Evolutionary conservation across 257 asterid species (phyloP).

Genomic region (Parsonsia alboflavescens): DNA sequence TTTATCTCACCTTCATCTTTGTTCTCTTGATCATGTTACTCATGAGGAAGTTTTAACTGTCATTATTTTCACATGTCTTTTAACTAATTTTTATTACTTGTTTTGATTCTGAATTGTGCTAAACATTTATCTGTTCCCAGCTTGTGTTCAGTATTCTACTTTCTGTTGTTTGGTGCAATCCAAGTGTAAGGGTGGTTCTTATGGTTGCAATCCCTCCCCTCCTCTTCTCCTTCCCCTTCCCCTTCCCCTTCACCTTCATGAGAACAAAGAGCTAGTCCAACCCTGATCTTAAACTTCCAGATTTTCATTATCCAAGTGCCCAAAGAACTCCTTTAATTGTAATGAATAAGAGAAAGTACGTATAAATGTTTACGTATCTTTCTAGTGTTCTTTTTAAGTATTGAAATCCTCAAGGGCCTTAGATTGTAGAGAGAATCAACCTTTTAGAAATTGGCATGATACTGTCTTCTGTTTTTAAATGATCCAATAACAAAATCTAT

Average conservation of each 20-base stretch:
- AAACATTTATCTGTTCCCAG: background rate
- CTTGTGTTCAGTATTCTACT: background rate
- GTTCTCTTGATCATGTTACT: conserved; percentile 11
- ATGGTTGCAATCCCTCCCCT: background rate
- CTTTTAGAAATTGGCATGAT: background rate
- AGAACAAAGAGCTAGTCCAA: background rate
- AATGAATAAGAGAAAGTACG: background rate
- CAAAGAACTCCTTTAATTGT: background rate
- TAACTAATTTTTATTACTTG: background rate
- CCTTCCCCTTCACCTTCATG: background rate
- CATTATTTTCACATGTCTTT: background rate
- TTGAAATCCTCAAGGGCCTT: background rate
- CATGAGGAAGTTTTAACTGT: conserved; percentile 6
- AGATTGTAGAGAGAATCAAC: background rate
- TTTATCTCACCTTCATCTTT: conserved; percentile 46
- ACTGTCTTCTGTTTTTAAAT: background rate
- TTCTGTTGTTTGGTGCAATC: background rate
- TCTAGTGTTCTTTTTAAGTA: background rate
- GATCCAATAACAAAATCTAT: background rate
- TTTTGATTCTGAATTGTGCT: background rate
- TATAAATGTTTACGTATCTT: background rate
- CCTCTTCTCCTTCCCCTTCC: too few relatives aligned
- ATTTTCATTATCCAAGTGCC: background rate
- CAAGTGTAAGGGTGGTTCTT: background rate
- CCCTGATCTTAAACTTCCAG: background rate